These are phyloP conservation scores for Myriosclerotinia duriaeana DNA, from an alignment of 2,329 filamentous ascomycete genomes.

Conservation along the genomic window DNA sequence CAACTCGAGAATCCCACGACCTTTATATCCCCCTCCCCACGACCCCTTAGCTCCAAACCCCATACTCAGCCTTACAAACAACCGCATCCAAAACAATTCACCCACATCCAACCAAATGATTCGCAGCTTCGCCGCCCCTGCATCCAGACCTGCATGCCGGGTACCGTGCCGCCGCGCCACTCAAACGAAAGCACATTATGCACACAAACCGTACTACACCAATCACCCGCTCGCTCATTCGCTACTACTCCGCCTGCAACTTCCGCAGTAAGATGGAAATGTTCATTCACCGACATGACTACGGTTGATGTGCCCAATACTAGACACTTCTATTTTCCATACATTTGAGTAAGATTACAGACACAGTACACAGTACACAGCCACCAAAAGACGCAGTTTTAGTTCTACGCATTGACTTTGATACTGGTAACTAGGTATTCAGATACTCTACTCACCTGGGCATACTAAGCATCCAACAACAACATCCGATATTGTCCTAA, in stretches of 20 bases:
- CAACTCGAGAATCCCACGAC: neutral
- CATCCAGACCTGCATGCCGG: neutral
- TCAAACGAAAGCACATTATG: neutral
- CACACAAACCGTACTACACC: neutral
- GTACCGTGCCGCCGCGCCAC: conserved; percentile 7
- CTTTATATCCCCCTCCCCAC: neutral
- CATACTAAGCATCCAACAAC: neutral
- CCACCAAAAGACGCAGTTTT: neutral
- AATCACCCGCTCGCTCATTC: neutral
- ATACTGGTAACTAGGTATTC: too few species aligned
- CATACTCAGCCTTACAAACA: conserved; percentile 15
- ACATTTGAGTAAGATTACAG: too few species aligned
- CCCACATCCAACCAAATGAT: neutral
- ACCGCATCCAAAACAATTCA: neutral
- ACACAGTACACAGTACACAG: neutral
- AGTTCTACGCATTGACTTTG: neutral
- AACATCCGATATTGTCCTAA: neutral
- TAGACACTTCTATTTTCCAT: neutral
- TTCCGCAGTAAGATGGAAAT: too few species aligned
- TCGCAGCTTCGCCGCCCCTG: neutral
- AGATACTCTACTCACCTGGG: neutral
- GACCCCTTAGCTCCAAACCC: rapidly evolving
- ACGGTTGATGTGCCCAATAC: neutral
- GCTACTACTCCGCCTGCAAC: too few species aligned
- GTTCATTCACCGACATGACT: too few species aligned